Conservation (phyloP, 2,329 filamentous ascomycete genomes). For the Trichoderma asperellum region DNA sequence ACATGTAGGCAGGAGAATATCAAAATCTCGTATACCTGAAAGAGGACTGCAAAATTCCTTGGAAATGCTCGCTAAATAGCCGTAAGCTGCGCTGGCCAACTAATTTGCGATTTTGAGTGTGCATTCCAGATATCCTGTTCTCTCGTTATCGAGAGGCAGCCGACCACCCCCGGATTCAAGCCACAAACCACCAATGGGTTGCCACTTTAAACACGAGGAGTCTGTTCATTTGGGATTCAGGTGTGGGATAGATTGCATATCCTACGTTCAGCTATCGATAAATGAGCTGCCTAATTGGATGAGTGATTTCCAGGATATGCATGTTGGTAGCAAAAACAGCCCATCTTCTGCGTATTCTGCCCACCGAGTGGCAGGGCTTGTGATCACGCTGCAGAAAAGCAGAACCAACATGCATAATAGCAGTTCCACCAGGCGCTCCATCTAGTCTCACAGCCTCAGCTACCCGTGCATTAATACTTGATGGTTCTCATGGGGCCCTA, state of each 20-base stretch:
- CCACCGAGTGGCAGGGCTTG: background rate
- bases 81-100: background rate
- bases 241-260: background rate
- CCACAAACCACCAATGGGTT: background rate
- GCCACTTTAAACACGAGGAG: background rate
- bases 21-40: background rate
- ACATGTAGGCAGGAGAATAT: background rate
- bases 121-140: background rate
- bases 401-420: slow-evolving; percentile 22
- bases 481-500: background rate
- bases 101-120: background rate
- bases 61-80: too few species aligned
- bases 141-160: background rate
- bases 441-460: slow-evolving; percentile 9
- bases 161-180: background rate
- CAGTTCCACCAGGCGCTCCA: slow-evolving; percentile 3
- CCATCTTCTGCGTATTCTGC: background rate
- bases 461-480: background rate
- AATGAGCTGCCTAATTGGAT: background rate
- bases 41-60: background rate
- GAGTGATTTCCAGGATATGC: background rate
- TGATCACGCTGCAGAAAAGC: background rate
- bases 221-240: background rate
- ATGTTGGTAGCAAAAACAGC: slow-evolving; percentile 18
- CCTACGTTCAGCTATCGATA: background rate